These are phyloP conservation scores for Quercus rubra DNA, from an alignment of 306 rosid genomes.

Conservation along the genomic window DNA sequence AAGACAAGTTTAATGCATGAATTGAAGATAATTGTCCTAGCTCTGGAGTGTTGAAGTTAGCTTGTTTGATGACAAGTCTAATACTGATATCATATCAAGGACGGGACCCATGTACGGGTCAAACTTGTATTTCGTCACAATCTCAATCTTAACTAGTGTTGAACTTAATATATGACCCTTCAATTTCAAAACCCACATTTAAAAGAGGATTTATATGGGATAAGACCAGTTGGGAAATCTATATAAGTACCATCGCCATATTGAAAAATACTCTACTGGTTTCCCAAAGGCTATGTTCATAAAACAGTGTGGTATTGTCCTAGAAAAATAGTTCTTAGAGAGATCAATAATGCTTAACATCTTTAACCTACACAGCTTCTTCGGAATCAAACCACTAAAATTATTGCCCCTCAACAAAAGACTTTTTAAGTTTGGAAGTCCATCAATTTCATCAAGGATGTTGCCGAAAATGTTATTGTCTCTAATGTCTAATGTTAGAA, in stretches of 20 bases:
- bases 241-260: too few species aligned
- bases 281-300: background rate
- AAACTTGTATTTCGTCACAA: background rate
- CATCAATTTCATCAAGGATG: constrained; percentile 14
- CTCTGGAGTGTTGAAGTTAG: background rate
- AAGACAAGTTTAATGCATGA: background rate
- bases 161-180: rapidly evolving
- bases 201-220: too few species aligned
- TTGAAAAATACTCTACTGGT: background rate
- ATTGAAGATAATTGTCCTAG: background rate
- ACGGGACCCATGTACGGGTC: background rate
- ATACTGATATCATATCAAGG: background rate
- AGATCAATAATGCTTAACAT: background rate
- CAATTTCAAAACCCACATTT: too few species aligned
- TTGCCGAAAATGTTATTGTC: constrained; percentile 9
- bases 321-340: background rate
- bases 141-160: background rate
- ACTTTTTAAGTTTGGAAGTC: too few species aligned
- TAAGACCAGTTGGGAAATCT: too few species aligned
- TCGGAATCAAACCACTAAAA: constrained; percentile 15
- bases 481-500: constrained; percentile 9
- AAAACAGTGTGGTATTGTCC: constrained; percentile 16
- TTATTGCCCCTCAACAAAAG: background rate
- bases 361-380: background rate
- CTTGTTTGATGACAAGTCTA: constrained; percentile 1